A percentile compares a stretch with the other conserved stretches of the same genome.
Conservation (phyloP, 2,329 filamentous ascomycete species). For the Paracamarosporium sp. region DNA sequence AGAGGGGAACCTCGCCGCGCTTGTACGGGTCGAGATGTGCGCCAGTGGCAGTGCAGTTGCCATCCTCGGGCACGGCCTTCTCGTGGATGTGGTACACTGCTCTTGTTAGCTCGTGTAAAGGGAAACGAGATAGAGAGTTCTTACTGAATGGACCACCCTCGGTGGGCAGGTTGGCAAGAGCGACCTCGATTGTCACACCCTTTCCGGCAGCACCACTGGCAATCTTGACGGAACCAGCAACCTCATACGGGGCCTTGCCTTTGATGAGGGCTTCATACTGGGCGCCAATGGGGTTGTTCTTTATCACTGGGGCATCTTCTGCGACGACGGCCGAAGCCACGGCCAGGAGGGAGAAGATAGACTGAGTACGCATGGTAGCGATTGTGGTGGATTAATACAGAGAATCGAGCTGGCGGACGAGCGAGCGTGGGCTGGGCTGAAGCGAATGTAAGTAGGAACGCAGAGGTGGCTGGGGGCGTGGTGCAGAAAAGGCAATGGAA, state of each 20-base stretch:
- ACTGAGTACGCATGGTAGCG: constrained; percentile 38
- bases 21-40: constrained; percentile 53
- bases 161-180: constrained; percentile 49
- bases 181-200: constrained; percentile 50
- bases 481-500: neutral
- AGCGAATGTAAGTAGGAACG: neutral
- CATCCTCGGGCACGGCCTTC: constrained; percentile 48
- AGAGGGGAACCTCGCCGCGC: constrained; percentile 46
- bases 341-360: constrained; percentile 36
- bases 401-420: constrained; percentile 8
- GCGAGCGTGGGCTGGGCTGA: neutral
- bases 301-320: constrained; percentile 43
- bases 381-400: constrained; percentile 15
- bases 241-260: constrained; percentile 35
- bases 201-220: constrained; percentile 41
- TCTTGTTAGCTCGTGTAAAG: constrained; percentile 1
- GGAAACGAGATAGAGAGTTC: constrained; percentile 8
- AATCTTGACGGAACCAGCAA: constrained; percentile 45
- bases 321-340: constrained; percentile 36
- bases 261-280: constrained; percentile 49
- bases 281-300: constrained; percentile 48
- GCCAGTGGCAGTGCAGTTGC: constrained; percentile 52
- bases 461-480: neutral
- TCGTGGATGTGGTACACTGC: constrained; percentile 56
- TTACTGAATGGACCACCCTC: constrained; percentile 53